These are phyloP conservation scores for Exserohilum rostratum DNA, from an alignment of 2,329 filamentous ascomycete species.

Conservation along the genomic window DNA sequence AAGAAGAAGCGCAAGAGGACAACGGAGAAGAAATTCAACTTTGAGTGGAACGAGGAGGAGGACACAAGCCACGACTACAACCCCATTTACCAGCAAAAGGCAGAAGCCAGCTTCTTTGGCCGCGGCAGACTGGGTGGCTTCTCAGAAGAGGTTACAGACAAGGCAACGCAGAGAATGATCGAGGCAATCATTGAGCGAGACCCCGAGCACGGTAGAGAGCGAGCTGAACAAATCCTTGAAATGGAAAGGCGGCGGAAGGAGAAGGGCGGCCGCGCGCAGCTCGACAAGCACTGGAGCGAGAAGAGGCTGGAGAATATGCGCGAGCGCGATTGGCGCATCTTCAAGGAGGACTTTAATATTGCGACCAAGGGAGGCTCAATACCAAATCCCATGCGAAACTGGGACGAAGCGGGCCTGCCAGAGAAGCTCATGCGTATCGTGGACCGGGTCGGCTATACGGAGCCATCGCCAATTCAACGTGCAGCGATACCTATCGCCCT, in stretches of 20 bases:
- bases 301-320: slow-evolving; percentile 94
- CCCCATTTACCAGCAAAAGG: slow-evolving; percentile 73
- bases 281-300: slow-evolving; percentile 95
- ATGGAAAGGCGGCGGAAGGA: slow-evolving; percentile 81
- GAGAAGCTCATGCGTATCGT: slow-evolving; percentile 80
- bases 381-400: slow-evolving; percentile 94
- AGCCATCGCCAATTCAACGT: slow-evolving; percentile 89
- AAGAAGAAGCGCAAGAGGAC: slow-evolving; percentile 95
- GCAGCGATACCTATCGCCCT: slow-evolving; percentile 95
- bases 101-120: slow-evolving; percentile 72
- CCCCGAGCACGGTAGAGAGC: slow-evolving; percentile 72
- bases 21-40: slow-evolving; percentile 97
- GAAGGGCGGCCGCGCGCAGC: slow-evolving; percentile 71
- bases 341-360: slow-evolving; percentile 99
- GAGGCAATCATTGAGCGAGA: slow-evolving; percentile 77
- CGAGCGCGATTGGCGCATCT: slow-evolving; percentile 97
- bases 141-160: slow-evolving; percentile 62
- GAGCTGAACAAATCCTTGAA: slow-evolving; percentile 81
- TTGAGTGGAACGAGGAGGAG: slow-evolving; percentile 95
- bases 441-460: slow-evolving; percentile 82
- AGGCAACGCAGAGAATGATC: slow-evolving; percentile 62
- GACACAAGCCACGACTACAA: slow-evolving; percentile 88
- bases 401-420: slow-evolving; percentile 84
- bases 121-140: slow-evolving; percentile 72
- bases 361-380: slow-evolving; percentile 89